These are phyloP conservation scores for Cystoderma amianthinum DNA, from an alignment of 768 basidiomycete genomes.

Conservation along the genomic window DNA sequence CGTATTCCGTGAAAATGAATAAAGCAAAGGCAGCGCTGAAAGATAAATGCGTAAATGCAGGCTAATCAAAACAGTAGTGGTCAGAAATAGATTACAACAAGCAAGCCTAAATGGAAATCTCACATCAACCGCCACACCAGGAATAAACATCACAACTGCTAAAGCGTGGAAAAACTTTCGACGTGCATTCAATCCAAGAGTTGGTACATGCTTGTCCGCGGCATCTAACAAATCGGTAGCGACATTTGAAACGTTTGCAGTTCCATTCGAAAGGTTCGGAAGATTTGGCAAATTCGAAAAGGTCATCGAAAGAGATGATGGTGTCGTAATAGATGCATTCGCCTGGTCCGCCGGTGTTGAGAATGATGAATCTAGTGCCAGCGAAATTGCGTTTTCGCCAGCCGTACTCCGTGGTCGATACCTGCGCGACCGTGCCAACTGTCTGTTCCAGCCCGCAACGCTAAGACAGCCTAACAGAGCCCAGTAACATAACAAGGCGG, in stretches of 20 bases:
- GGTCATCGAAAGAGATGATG: constrained; percentile 25
- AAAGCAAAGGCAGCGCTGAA: constrained; percentile 93
- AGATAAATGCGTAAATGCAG: constrained; percentile 91
- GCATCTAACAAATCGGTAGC: constrained; percentile 71
- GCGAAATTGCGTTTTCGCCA: constrained; percentile 25
- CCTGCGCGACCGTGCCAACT: constrained; percentile 71
- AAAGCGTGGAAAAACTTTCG: constrained; percentile 97
- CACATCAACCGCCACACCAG: constrained; percentile 89
- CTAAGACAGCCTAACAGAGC: constrained; percentile 70
- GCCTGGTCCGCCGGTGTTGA: constrained; percentile 3
- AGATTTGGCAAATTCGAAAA: constrained; percentile 47
- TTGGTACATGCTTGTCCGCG: constrained; percentile 86
- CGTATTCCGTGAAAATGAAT: constrained; percentile 95
- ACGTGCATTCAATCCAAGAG: constrained; percentile 83
- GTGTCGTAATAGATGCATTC: constrained; percentile 1
- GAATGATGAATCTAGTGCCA: constrained; percentile 11
- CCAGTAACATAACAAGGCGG: constrained; percentile 82
- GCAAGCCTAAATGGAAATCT: constrained; percentile 23
- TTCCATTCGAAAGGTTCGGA: constrained; percentile 35
- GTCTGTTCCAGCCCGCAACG: constrained; percentile 92
- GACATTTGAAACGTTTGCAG: constrained; percentile 41
- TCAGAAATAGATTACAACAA: constrained; percentile 8
- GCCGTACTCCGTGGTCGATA: constrained; percentile 45
- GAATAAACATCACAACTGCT: constrained; percentile 94
- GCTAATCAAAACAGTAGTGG: constrained; percentile 61